Base-by-base conservation (phyloP, 495 filamentous ascomycete genomes). In the Staphylotrichum longicolle region DNA sequence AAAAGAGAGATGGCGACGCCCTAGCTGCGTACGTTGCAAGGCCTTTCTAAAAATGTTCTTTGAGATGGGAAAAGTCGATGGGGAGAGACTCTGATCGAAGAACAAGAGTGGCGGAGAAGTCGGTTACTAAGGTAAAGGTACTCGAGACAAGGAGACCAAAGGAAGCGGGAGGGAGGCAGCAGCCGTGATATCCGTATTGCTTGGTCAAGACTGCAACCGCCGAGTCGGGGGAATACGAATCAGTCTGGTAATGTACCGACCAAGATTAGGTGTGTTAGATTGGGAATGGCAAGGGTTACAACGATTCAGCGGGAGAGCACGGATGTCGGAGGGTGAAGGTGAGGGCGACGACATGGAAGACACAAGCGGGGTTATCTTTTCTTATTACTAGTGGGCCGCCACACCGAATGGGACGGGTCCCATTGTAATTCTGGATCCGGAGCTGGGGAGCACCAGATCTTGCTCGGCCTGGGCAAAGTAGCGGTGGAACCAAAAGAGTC, bases 401-500 rank as follows among this genome's bases (percentile, higher is more conserved):
- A 55, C 11, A 12, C 27, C 44, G 27, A 39, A 56, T 34, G 44
- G 44, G 44, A 40, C 33, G 42, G 33, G 50, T 10, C 35, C 42
- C 59, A 61, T 56, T 65, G 1, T 49, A 11, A 46, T 44, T 58
- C 48, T 44, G 62, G 52, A 54, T 64, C 57, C 63, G 46, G 41
- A 44, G 54, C 63, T 53, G 51, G 11, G 11, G 47, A 58, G 54
- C 48, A 58, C 42, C 59, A 66, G 63, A 62, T 66, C 63, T 65
- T 54, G 14, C 37, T 37, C 44, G 37, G 60, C 27, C 60, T 55
- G 60, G 58, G 58, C 52, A 60, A 67, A 62, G 54, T 58, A 58
- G 62, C 65, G 68, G 65, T 70, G 65, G 64, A 70, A 47, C 62
- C 67, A 54, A 27, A 27, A 27, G 35, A 27, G 34, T 41, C 35